A percentile compares a stretch with the other conserved stretches of the same genome.
Evolutionary conservation across 192 early-diverging fungal genomes (phyloP).

Genomic region (Radiomyces spectabilis): DNA sequence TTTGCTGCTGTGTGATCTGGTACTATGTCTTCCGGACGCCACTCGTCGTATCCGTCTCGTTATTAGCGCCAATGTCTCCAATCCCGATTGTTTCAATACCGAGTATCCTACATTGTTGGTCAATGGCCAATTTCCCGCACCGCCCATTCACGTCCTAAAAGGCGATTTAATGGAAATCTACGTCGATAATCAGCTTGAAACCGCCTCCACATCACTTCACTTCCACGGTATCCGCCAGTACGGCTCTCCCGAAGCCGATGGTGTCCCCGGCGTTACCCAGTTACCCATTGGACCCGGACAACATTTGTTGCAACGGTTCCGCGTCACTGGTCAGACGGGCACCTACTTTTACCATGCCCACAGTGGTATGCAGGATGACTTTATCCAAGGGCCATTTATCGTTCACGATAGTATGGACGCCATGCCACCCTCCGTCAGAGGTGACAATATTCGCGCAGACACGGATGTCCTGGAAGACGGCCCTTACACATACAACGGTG

Average conservation of each 20-base stretch:
- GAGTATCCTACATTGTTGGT: neutral
- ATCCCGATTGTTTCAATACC: constrained; percentile 4
- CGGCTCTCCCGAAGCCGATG: constrained; percentile 34
- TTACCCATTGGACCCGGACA: constrained; percentile 35
- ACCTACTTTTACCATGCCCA: constrained; percentile 37
- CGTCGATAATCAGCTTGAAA: constrained; percentile 33
- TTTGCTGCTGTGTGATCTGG: too few species aligned
- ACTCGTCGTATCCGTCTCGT: too few species aligned
- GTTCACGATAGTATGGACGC: constrained; percentile 1
- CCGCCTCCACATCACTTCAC: constrained; percentile 37
- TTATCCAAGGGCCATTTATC: constrained; percentile 1
- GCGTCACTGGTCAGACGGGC: constrained; percentile 23
- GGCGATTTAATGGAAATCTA: constrained; percentile 39
- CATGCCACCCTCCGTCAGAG: neutral
- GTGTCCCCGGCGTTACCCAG: constrained; percentile 53
- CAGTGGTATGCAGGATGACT: constrained; percentile 7
- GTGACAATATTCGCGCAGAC: neutral
- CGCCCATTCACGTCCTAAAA: constrained; percentile 38
- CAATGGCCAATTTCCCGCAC: constrained; percentile 49
- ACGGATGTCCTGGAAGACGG: neutral
- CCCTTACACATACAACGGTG: constrained; percentile 30
- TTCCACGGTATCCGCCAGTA: constrained; percentile 41
- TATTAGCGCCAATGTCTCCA: too few species aligned
- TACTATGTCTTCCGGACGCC: too few species aligned
- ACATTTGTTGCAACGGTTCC: constrained; percentile 33